Conservation (phyloP, 2,329 filamentous ascomycete species). For the Blastomyces parvus region DNA sequence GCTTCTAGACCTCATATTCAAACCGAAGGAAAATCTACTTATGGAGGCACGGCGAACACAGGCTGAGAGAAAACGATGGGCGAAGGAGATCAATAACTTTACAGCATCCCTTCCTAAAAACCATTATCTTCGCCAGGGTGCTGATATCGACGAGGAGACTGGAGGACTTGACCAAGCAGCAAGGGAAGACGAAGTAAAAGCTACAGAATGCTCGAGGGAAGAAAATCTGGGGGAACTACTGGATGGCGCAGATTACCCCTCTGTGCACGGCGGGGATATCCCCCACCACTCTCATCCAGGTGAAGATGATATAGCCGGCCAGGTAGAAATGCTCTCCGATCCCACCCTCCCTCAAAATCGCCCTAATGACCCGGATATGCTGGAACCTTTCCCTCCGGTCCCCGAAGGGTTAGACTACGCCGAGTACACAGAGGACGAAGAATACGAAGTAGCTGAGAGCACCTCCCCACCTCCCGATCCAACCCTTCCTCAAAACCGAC, state of each 20-base stretch:
- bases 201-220: slow-evolving; percentile 26
- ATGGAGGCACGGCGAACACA: slow-evolving; percentile 57
- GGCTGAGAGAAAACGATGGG: slow-evolving; percentile 48
- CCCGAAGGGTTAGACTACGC: slow-evolving; percentile 10
- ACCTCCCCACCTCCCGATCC: slow-evolving; percentile 26
- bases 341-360: slow-evolving; percentile 17
- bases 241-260: slow-evolving; percentile 33
- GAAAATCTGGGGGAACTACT: slow-evolving; percentile 37
- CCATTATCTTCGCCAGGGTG: slow-evolving; percentile 7
- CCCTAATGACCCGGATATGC: slow-evolving; percentile 11
- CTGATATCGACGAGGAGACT: not conserved
- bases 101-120: slow-evolving; percentile 6
- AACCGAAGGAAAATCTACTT: slow-evolving; percentile 65
- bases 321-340: not conserved
- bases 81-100: slow-evolving; percentile 34
- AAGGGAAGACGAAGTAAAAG: slow-evolving; percentile 7
- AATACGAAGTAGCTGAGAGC: slow-evolving; percentile 4
- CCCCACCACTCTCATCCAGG: slow-evolving; percentile 7
- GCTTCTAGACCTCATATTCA: slow-evolving; percentile 77
- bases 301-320: slow-evolving; percentile 14
- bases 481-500: slow-evolving; percentile 40
- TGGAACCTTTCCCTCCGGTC: slow-evolving; percentile 12
- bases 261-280: slow-evolving; percentile 17
- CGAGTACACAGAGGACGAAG: not conserved
- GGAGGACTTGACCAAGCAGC: not conserved